Base-by-base conservation (phyloP, 179 eudicot species). In the Silene coronaria region DNA sequence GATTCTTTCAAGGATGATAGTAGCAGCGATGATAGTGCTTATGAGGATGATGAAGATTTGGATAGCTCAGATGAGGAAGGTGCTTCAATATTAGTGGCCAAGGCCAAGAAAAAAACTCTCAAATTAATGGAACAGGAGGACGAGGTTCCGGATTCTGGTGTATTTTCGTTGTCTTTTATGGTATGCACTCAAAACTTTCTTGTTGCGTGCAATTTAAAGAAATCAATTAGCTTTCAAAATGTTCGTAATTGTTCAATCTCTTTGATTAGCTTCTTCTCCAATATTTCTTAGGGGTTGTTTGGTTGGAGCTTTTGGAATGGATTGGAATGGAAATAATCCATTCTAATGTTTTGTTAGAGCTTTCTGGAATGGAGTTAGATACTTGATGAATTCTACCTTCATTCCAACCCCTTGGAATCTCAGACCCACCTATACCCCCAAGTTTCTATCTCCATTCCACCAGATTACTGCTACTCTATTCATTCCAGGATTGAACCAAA, bases 141-240 rank as follows among this genome's bases (percentile, higher is more conserved):
- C 24, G 99, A 91, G 64, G 53, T 81, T 67, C 93, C 97, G 12
- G 87, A 80, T 53, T 86, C 99, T n/a, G 97, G 97, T 67, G 87
- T 95, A 71, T 88, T 89, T 64, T 84, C 92, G 64, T 81, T 95
- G 84, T 97, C 99, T 63, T 95, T 95, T 87, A 91, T 95, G 99
- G 99, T 95, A 91, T 74, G 34, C 57, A 36, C 22, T 51, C 13
- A 16, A 24, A 42, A 69, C 30, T n/a, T 19, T 67, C 5, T 70
- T n/a, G 28, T 77, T 23, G 3, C 48, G 55, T 64, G 42, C 57
- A 12, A 0, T 22, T 22, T 36, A 34, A 16, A 30, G 7, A 63
- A 27, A 26, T 36, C 8, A 34, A 0, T 4, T 36, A 8, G 53
- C 22, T 36, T 36, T 6, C 2, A 5, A 24, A 46, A 26, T n/a